Evolutionary conservation across 257 asterid species (phyloP).

Genomic region (Osmanthus fragrans): DNA sequence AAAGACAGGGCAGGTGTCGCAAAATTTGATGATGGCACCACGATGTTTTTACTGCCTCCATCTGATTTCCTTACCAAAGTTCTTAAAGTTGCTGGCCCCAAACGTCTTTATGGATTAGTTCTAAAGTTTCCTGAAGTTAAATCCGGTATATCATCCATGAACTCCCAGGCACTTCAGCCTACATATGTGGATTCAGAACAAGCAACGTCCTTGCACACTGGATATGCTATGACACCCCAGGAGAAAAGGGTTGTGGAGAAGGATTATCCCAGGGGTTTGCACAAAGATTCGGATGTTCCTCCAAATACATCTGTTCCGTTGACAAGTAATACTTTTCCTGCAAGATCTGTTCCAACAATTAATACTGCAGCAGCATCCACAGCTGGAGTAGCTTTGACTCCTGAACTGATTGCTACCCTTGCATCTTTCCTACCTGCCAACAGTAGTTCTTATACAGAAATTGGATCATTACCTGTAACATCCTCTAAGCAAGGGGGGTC

Average conservation of each 20-base stretch:
- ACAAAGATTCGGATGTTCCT: conserved; percentile 47
- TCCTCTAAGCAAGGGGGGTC: conserved; percentile 39
- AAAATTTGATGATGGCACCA: conserved; percentile 88
- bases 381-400: conserved; percentile 71
- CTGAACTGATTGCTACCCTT: conserved; percentile 88
- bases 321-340: conserved; percentile 41
- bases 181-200: conserved; percentile 48
- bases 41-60: conserved; percentile 94
- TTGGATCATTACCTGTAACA: conserved; percentile 31
- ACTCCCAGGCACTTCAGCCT: conserved; percentile 38
- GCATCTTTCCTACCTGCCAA: conserved; percentile 62
- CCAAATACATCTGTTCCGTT: conserved; percentile 41
- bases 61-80: conserved; percentile 75
- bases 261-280: conserved; percentile 42
- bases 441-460: conserved; percentile 43
- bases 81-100: conserved; percentile 84
- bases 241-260: conserved; percentile 43
- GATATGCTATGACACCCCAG: conserved; percentile 40
- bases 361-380: conserved; percentile 49
- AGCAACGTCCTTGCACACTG: conserved; percentile 39
- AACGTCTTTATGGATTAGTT: conserved; percentile 93
- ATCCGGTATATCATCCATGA: conserved; percentile 36
- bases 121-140: conserved; percentile 63
- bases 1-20: conserved; percentile 97
- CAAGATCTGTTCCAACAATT: conserved; percentile 43